These are phyloP conservation scores for Trifolium subterraneum DNA, from an alignment of 306 rosid species.

Conservation along the genomic window DNA sequence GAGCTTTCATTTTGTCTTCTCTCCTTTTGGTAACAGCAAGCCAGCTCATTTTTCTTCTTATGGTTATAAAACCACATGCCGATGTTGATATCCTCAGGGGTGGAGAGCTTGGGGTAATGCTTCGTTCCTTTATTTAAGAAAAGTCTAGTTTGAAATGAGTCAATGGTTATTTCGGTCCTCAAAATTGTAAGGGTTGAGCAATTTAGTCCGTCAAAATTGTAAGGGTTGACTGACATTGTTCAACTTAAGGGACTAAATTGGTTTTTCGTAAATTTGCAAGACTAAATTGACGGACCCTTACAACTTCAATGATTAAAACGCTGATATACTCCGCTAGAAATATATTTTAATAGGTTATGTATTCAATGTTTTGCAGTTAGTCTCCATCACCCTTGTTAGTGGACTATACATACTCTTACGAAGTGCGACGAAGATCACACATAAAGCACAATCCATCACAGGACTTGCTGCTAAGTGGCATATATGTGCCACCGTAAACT, in stretches of 20 bases:
- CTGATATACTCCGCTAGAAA: not conserved
- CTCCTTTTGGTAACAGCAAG: slow-evolving; percentile 80
- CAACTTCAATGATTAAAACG: not conserved
- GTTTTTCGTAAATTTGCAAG: not conserved
- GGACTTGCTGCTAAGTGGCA: slow-evolving; percentile 95
- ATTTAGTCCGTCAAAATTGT: not conserved
- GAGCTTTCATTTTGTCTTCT: slow-evolving; percentile 68
- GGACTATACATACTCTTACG: slow-evolving; percentile 80
- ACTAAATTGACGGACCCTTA: not conserved
- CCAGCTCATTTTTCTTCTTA: slow-evolving; percentile 69
- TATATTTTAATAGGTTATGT: slow-evolving; percentile 23
- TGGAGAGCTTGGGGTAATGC: slow-evolving; percentile 83
- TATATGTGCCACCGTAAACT: slow-evolving; percentile 68
- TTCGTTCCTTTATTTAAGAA: slow-evolving; percentile 8
- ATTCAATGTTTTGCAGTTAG: slow-evolving; percentile 60
- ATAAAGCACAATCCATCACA: slow-evolving; percentile 81
- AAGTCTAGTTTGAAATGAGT: not conserved
- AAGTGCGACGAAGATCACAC: slow-evolving; percentile 83
- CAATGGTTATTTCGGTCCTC: not conserved
- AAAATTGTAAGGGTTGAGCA: not conserved
- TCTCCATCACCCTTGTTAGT: slow-evolving; percentile 74
- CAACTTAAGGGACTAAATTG: not conserved
- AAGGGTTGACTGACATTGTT: not conserved
- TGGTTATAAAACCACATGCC: slow-evolving; percentile 57
- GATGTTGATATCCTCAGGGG: slow-evolving; percentile 69